Base-by-base conservation (phyloP, 2,329 filamentous ascomycete species). In the Sarocladium brachiariae region DNA sequence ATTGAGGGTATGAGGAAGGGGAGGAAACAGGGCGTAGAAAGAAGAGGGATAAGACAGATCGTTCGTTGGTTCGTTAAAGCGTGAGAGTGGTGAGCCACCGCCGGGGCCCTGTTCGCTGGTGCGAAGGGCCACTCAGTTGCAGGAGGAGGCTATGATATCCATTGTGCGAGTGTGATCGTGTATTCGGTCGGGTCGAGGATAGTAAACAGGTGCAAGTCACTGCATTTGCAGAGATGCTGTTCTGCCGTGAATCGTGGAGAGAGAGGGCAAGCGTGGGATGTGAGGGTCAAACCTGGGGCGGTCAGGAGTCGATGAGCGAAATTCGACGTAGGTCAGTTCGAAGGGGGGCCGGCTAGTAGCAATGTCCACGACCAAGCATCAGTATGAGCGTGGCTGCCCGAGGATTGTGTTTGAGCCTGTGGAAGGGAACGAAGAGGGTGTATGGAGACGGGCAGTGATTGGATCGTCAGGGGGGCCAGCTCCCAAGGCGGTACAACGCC, bases 1-100 rank as follows among this genome's bases (percentile, higher is more conserved):
- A 54, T 58, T 58, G 59, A 60, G 33, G 55, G 46, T 33, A 46
- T 35, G 51, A 25, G 51, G 37, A 49, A 37, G 41, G 25, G n/a
- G 27, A 27, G 34, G 30, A 49, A 53, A 25, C 39, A 23, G 21
- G 21, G 34, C 47, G 45, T n/a, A n/a, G n/a, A n/a, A n/a, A n/a
- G 39, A 34, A 39, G 25, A 27, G 23, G n/a, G 35, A 25, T 34
- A 39, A 51, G 41, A 53, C 53, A 49, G 23, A 11, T 19, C 19
- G 23, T 25, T 45, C 9, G 33, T 18, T 16, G 3, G 43, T 47
- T 25, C 43, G 43, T 47, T 21, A 18, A 6, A 19, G 43, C 16
- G 37, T 25, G 39, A 43, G 18, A 21, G 3, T 25, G 39, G 21
- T 43, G 39, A 43, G 39, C 39, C 45, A 48, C 27, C 19, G 31